Conservation (phyloP, 169 alveolate genomes). For the Plasmodium cynomolgi region DNA sequence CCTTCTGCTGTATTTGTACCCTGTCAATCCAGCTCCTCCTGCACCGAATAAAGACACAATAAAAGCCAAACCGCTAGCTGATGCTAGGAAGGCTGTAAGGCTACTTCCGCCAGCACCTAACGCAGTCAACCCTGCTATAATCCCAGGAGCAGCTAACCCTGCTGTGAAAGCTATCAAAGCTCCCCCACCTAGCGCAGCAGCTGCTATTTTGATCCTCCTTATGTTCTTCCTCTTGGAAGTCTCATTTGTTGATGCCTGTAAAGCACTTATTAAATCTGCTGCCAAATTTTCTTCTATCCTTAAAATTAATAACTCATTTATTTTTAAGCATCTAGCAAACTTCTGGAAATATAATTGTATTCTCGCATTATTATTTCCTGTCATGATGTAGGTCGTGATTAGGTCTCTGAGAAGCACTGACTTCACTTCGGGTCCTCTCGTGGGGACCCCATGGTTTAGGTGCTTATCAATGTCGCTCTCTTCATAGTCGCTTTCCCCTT, state of each 20-base stretch:
- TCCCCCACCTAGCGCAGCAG: constrained; percentile 91
- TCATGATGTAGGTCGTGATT: constrained; percentile 80
- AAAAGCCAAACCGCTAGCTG: constrained; percentile 87
- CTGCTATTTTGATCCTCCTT: constrained; percentile 83
- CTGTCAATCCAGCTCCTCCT: constrained; percentile 88
- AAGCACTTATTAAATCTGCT: constrained; percentile 80
- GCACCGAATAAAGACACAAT: constrained; percentile 88
- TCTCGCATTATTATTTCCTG: constrained; percentile 84
- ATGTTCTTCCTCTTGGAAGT: constrained; percentile 78
- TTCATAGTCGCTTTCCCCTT: constrained; percentile 20
- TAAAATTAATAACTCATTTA: constrained; percentile 78
- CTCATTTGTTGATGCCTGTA: constrained; percentile 75
- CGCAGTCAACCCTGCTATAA: constrained; percentile 88
- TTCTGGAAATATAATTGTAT: constrained; percentile 79
- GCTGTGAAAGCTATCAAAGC: constrained; percentile 90
- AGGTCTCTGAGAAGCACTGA: constrained; percentile 81
- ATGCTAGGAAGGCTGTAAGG: constrained; percentile 83
- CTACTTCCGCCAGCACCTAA: constrained; percentile 86
- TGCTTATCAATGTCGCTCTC: constrained; percentile 42
- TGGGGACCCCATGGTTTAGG: constrained; percentile 64
- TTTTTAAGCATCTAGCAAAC: constrained; percentile 80
- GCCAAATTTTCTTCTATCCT: constrained; percentile 83
- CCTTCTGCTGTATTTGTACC: constrained; percentile 86
- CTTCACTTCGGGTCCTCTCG: constrained; percentile 71
- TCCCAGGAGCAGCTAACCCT: constrained; percentile 92